Conservation (phyloP, 208 protist species). For the Balamuthia mandrillaris region DNA sequence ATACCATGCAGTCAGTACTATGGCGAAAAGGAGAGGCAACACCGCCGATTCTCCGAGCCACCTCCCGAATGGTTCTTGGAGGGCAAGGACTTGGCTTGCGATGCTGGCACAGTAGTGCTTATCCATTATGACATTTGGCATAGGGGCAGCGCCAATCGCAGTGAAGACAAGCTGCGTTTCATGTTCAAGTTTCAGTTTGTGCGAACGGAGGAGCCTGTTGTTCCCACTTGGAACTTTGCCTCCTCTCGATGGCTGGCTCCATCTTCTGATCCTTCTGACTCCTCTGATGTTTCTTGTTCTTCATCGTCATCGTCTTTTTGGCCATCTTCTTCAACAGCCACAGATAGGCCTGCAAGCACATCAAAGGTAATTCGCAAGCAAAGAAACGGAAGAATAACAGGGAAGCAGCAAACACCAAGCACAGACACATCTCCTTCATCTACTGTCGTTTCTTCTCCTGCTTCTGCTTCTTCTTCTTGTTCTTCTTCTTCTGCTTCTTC, state of each 20-base stretch:
- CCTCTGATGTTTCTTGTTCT: no score
- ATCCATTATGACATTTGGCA: constrained; percentile 41
- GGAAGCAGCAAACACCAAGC: not conserved
- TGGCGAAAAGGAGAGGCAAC: no score
- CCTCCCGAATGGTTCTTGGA: no score
- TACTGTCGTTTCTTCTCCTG: not conserved
- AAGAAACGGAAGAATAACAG: not conserved
- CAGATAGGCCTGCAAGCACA: no score
- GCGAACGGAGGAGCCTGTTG: not conserved
- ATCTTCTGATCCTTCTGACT: no score
- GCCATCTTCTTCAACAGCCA: no score
- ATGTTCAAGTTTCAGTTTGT: constrained; percentile 42
- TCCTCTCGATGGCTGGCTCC: no score
- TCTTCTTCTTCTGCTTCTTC: not conserved
- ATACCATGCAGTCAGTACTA: no score
- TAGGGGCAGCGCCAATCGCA: not conserved
- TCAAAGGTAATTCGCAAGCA: no score
- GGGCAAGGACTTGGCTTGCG: no score
- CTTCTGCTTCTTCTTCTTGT: not conserved
- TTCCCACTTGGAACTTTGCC: no score
- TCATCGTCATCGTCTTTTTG: not conserved
- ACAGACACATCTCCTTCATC: not conserved
- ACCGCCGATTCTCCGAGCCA: no score
- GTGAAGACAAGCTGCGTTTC: not conserved
- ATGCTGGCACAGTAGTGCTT: not conserved